Evolutionary conservation across 2,329 filamentous ascomycete species (phyloP), one percentile per base, ranked within the genome.

Genomic region (Aspergillus hiratsukae): DNA sequence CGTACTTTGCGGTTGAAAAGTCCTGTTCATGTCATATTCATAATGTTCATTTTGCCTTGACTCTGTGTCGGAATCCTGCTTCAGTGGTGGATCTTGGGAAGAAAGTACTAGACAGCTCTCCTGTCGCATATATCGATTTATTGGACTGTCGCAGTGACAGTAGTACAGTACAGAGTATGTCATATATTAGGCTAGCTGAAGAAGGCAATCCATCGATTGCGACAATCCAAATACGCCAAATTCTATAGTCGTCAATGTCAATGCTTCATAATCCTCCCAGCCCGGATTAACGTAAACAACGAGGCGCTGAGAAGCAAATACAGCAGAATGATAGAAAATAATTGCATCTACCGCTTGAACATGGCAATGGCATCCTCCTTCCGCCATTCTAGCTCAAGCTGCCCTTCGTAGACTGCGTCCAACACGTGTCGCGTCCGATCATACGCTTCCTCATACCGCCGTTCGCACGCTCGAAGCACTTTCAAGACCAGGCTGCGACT

Each of bases 401-500:
- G 70, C 10, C 73, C 73, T 51, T 78, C 76, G 49, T 80, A 80
- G 7, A 79, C 74, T 19, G 68, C 68, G 50, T 74, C 73, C 54
- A 80, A 70, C 45, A 81, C 67, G 51, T 68, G 70, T 57, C 71
- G 72, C 48, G 75, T 75, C 28, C 83, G 72, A 57, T 87, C 83
- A 54, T 81, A 75, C 1, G 80, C 76, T 51, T 78, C 74, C 48
- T 78, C 74, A 65, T 87, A 87, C 43, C 78, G 78, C 37, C 71
- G 71, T 70, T 86, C 83, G 61, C 84, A 86, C 67, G 83, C 82
- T 55, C 80, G 81, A 51, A 83, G 75, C 28, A 87, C 84, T 69
- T 85, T 83, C 48, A 74, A 72, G 25, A 87, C 82, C 51, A 88
- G 68, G 52, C 78, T 80, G 7, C 81, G 75, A 65, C 84, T 88